Evolutionary conservation across 768 basidiomycete species (phyloP), one percentile per base, ranked within the genome.

Genomic region (Tulasnella sp.): DNA sequence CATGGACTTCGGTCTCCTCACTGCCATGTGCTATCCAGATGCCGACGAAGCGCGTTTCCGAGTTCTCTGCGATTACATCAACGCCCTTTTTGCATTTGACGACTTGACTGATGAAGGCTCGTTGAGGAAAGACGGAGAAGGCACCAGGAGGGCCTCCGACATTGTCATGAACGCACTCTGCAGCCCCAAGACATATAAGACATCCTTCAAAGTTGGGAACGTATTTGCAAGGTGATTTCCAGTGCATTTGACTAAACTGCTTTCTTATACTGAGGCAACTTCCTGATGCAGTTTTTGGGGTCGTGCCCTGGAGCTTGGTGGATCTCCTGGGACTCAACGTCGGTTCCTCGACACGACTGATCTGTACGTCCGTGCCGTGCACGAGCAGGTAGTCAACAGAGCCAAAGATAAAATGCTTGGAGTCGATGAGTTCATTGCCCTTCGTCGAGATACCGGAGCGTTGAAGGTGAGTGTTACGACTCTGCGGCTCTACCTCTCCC

Each of bases 301-400:
- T 29, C 76, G 78, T n/a, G 72, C 72, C 5, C 25, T 67, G 22
- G 42, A 71, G 38, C 15, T 71, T 15, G 70, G 58, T 38, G 71
- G 17, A 22, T 54, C 22, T n/a, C 25, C 42, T 22, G 76, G 76
- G 39, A 39, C 70, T 22, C 76, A 78, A 52, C 75, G 39, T 25
- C 79, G 77, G 67, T 81, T 83, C 72, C 75, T 81, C 34, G 76
- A 81, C 1, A 67, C 77, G 0, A 81, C 81, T 25, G 77, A 76
- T 8, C 78, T 76, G 7, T 83, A 81, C 69, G 70, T 80, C 14
- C 67, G 78, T 15, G 78, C 81, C 11, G 80, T 83, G 15, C 76
- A 79, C 3, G 69, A 80, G 25, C 79, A 83, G 70, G 82, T 82
- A 1, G 79, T 67, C n/a, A 80, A 82, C 71, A 78, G 82, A 1